Evolutionary conservation across 2,329 filamentous ascomycete species (phyloP).

Genomic region (Paracamarosporium sp.): DNA sequence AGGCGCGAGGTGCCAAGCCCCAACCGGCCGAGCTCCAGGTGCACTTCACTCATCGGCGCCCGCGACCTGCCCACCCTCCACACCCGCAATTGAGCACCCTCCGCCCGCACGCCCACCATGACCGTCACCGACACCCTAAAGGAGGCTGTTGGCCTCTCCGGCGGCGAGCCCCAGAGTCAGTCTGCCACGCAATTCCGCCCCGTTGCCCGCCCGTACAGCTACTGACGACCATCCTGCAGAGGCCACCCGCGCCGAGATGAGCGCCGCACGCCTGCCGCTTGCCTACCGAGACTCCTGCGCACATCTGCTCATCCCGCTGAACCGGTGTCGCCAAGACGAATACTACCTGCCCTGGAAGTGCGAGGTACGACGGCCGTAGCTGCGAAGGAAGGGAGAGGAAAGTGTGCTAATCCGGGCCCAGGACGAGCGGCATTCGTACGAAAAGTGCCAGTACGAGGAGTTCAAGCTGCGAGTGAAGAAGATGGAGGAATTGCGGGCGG

Average conservation of each 20-base stretch:
- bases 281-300: constrained; percentile 96
- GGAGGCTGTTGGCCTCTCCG: constrained; percentile 54
- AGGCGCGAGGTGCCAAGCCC: background rate
- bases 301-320: constrained; percentile 91
- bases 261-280: constrained; percentile 84
- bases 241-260: constrained; percentile 91
- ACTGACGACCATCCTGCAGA: constrained; percentile 56
- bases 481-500: constrained; percentile 94
- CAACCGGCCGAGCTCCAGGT: constrained; percentile 12
- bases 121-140: constrained; percentile 55
- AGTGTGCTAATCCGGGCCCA: constrained; percentile 50
- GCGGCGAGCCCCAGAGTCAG: constrained; percentile 41
- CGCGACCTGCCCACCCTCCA: constrained; percentile 14
- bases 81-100: constrained; percentile 30
- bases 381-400: background rate
- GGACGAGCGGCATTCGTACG: constrained; percentile 97
- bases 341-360: constrained; percentile 99
- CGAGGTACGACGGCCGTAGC: constrained; percentile 67
- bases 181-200: constrained; percentile 23
- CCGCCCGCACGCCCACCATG: constrained; percentile 38
- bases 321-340: constrained; percentile 88
- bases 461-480: constrained; percentile 98
- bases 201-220: constrained; percentile 25
- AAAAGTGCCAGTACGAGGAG: constrained; percentile 99
- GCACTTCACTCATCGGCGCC: constrained; percentile 1